Conservation (phyloP, 768 basidiomycete species). For the Crassisporium funariophilum region DNA sequence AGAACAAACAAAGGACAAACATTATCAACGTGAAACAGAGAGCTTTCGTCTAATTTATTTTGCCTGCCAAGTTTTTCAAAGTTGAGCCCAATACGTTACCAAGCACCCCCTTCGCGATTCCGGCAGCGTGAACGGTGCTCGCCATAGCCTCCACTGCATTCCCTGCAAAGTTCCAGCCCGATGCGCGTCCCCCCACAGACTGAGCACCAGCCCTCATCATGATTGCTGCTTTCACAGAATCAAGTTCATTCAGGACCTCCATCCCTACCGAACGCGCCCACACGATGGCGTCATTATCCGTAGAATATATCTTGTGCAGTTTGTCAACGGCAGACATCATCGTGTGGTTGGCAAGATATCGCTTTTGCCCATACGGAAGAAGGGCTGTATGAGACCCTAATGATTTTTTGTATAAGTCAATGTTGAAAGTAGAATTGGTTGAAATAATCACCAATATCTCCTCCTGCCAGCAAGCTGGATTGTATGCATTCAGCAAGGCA, state of each 20-base stretch:
- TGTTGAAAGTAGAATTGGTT: not conserved
- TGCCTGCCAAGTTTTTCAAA: constrained; percentile 27
- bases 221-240: constrained; percentile 76
- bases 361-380: constrained; percentile 72
- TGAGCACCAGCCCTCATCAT: constrained; percentile 78
- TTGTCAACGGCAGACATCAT: constrained; percentile 87
- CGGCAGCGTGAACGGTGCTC: constrained; percentile 33
- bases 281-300: constrained; percentile 67
- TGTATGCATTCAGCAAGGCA: constrained; percentile 69
- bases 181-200: constrained; percentile 8
- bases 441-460: constrained; percentile 75
- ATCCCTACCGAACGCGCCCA: constrained; percentile 88
- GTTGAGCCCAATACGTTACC: constrained; percentile 28
- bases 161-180: constrained; percentile 41
- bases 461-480: constrained; percentile 57
- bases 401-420: not conserved
- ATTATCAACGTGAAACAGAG: too few relatives aligned
- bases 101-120: constrained; percentile 27
- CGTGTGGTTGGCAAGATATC: constrained; percentile 87
- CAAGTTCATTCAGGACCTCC: constrained; percentile 90
- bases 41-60: not conserved
- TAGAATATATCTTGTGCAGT: constrained; percentile 83
- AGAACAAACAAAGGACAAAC: too few relatives aligned
- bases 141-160: constrained; percentile 48
- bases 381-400: constrained; percentile 77